Conservation (phyloP, 23 red algal genomes). For the Gracilaria caudata region DNA sequence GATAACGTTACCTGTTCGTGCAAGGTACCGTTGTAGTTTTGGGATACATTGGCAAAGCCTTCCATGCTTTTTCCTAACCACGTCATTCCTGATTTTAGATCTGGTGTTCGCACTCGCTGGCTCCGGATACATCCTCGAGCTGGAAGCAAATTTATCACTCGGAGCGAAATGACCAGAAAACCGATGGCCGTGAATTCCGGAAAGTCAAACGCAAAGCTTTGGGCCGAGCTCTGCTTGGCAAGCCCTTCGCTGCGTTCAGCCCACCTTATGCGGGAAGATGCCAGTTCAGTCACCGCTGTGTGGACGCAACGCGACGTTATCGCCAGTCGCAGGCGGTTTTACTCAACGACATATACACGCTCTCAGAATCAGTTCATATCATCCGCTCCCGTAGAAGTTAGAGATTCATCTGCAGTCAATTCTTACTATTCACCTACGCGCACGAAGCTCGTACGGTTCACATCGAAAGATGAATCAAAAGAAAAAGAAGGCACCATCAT, state of each 20-base stretch:
- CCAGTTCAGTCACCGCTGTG: slow-evolving; percentile 7
- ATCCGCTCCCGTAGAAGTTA: slow-evolving; percentile 35
- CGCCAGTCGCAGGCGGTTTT: slow-evolving; percentile 31
- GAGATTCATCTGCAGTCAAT: slow-evolving; percentile 5
- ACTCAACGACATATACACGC: slow-evolving; percentile 29
- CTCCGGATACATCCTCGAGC: not conserved
- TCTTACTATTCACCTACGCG: slow-evolving; percentile 37
- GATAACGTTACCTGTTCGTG: too few relatives aligned
- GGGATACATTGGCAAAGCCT: not conserved
- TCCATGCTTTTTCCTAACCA: not conserved
- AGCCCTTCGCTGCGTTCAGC: slow-evolving; percentile 22
- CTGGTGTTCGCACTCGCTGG: not conserved
- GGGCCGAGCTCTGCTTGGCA: slow-evolving; percentile 47
- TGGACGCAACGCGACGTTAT: slow-evolving; percentile 69
- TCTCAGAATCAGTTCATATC: not conserved
- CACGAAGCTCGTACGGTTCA: slow-evolving; percentile 20
- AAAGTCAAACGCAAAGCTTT: slow-evolving; percentile 54
- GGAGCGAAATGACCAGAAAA: not conserved
- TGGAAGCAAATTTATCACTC: not conserved
- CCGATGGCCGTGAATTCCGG: not conserved
- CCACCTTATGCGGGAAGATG: slow-evolving; percentile 18
- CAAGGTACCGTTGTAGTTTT: too few relatives aligned
- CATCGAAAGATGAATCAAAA: slow-evolving; percentile 1
- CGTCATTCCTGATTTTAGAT: not conserved
- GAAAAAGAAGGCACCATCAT: not conserved